phyloP scores from a whole-genome alignment of 805 yeast species.

The Ogataea ramenticola region DNA sequence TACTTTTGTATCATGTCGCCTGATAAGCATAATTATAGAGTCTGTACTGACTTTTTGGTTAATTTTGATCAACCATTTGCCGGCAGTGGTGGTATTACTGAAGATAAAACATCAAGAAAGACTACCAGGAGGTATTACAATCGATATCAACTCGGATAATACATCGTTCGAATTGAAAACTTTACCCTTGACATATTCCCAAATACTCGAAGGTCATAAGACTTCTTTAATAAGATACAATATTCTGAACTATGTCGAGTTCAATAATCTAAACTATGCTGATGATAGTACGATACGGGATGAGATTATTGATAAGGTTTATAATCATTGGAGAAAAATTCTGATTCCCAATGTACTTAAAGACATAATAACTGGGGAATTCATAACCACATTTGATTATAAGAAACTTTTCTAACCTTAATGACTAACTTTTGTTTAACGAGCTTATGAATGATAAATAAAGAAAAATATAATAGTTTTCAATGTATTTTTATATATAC shows the following conservation, averaged over 20 bases:
- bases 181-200: slow-evolving; percentile 18
- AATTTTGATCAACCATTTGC: slow-evolving; percentile 72
- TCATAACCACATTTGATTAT: slow-evolving; percentile 22
- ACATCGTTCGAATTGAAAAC: slow-evolving; percentile 16
- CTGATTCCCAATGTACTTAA: slow-evolving; percentile 13
- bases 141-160: slow-evolving; percentile 15
- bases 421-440: neutral
- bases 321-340: slow-evolving; percentile 20
- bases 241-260: slow-evolving; percentile 10
- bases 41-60: slow-evolving; percentile 52
- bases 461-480: neutral
- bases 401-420: slow-evolving; percentile 20
- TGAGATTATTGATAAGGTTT: slow-evolving; percentile 6
- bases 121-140: slow-evolving; percentile 44
- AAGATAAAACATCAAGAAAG: slow-evolving; percentile 72
- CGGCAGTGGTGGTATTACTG: slow-evolving; percentile 74
- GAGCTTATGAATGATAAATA: no score
- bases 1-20: slow-evolving; percentile 56
- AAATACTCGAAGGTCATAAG: slow-evolving; percentile 22
- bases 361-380: slow-evolving; percentile 21
- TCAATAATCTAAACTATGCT: neutral
- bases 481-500: neutral
- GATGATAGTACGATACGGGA: neutral
- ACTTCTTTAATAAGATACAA: slow-evolving; percentile 23
- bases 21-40: slow-evolving; percentile 39